Conservation (phyloP, 768 basidiomycete species). For the Cystobasidiopsis lactophilus region DNA sequence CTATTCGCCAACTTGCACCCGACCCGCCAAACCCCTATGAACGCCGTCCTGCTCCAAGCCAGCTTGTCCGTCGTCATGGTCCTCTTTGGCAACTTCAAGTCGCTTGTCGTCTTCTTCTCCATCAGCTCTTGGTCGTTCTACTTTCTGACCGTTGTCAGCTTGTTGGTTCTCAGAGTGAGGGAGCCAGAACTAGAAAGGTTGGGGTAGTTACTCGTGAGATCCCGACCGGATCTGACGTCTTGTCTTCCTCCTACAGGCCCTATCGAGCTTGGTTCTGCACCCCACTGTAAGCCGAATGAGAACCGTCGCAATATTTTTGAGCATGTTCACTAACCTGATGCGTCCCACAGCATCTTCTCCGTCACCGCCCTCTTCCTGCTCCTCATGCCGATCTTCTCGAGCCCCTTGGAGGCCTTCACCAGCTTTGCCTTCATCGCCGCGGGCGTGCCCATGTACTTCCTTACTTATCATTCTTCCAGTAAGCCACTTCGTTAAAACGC, state of each 20-base stretch:
- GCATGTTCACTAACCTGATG: too few relatives aligned
- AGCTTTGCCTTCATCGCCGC: slow-evolving; percentile 64
- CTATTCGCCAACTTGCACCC: slow-evolving; percentile 58
- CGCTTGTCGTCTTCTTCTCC: slow-evolving; percentile 59
- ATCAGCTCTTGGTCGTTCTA: slow-evolving; percentile 26
- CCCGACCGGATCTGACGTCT: slow-evolving; percentile 2
- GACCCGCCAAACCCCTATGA: slow-evolving; percentile 59
- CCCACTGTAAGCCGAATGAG: slow-evolving; percentile 42
- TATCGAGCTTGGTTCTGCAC: slow-evolving; percentile 84
- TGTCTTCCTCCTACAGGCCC: slow-evolving; percentile 33
- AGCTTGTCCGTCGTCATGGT: slow-evolving; percentile 43
- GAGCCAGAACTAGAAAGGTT: slow-evolving; percentile 72
- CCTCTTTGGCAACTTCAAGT: slow-evolving; percentile 70
- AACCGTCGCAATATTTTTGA: too few relatives aligned
- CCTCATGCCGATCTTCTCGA: slow-evolving; percentile 83
- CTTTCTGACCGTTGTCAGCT: slow-evolving; percentile 42
- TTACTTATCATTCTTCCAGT: slow-evolving; percentile 28
- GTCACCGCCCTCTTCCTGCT: slow-evolving; percentile 71
- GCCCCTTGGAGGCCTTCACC: slow-evolving; percentile 65
- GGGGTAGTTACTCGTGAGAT: not conserved
- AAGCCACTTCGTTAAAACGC: not conserved
- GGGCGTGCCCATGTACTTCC: slow-evolving; percentile 62
- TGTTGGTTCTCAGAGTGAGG: slow-evolving; percentile 67
- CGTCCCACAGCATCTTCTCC: slow-evolving; percentile 39
- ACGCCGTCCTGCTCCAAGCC: slow-evolving; percentile 64